Percentiles rank a stretch among this genome's conserved stretches.
phyloP scores from a whole-genome alignment of 305 asterid species.

The Coffea humblotiana region DNA sequence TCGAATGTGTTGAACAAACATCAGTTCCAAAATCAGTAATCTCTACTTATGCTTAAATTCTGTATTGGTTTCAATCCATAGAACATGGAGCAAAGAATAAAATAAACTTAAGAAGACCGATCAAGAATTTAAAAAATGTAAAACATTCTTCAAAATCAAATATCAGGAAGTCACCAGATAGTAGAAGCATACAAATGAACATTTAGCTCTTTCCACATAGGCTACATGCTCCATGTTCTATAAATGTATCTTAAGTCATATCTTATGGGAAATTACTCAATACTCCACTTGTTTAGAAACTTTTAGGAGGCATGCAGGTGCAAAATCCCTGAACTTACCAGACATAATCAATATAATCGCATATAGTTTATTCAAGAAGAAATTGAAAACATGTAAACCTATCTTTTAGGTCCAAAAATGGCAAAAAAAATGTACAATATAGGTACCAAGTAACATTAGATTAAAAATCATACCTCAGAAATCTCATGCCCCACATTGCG shows the following conservation, averaged over 20 bases:
- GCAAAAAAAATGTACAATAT: background rate
- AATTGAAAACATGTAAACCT: background rate
- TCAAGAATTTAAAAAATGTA: background rate
- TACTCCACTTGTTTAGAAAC: background rate
- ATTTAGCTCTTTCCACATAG: background rate
- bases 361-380: background rate
- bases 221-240: background rate
- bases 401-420: background rate
- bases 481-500: slow-evolving; percentile 98
- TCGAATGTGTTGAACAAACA: background rate
- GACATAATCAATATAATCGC: background rate
- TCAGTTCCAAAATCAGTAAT: background rate
- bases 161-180: background rate
- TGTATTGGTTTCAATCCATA: background rate
- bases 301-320: background rate
- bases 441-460: background rate
- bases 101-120: background rate
- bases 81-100: background rate
- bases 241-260: background rate
- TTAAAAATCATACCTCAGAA: slow-evolving; percentile 61
- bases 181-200: background rate
- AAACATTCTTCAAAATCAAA: background rate
- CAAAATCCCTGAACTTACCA: background rate
- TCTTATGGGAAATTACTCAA: too few relatives aligned
- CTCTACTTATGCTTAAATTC: background rate